Evolutionary conservation across 1,284 basidiomycete genomes (phyloP).

Genomic region (Irpex lacteus): DNA sequence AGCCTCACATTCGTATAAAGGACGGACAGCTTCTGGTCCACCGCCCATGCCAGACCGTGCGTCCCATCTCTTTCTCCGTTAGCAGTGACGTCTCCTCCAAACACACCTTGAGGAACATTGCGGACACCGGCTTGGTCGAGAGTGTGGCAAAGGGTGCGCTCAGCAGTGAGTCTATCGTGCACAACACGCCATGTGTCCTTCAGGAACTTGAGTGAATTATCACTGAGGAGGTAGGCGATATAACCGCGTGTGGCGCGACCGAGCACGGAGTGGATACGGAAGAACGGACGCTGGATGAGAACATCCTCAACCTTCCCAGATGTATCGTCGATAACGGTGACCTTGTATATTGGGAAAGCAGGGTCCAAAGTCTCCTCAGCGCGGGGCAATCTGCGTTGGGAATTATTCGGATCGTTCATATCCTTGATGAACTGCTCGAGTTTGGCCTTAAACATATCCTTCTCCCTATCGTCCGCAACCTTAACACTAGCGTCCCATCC

Average conservation of each 20-base stretch:
- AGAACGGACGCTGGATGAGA: slow-evolving; percentile 5
- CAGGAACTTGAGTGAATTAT: background rate
- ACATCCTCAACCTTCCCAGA: background rate
- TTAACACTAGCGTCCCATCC: slow-evolving; percentile 20
- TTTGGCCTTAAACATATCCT: background rate
- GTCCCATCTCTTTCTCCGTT: too few relatives aligned
- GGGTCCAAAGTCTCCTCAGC: background rate
- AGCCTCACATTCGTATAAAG: too few relatives aligned
- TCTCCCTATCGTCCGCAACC: background rate
- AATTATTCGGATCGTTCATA: background rate
- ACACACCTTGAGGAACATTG: too few relatives aligned
- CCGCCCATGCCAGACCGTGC: too few relatives aligned
- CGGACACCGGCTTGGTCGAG: background rate
- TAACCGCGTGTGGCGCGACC: background rate
- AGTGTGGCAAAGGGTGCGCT: background rate
- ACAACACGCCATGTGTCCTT: background rate
- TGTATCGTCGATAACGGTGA: background rate
- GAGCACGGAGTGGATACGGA: background rate
- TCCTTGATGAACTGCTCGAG: background rate
- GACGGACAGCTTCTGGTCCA: too few relatives aligned
- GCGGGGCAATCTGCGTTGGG: background rate
- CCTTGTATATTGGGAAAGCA: background rate
- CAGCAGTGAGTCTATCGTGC: background rate
- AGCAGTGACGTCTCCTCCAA: too few relatives aligned
- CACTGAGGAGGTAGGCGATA: background rate